Evolutionary conservation across 2,329 filamentous ascomycete species (phyloP).

Genomic region (Ilyonectria mors-panacis): DNA sequence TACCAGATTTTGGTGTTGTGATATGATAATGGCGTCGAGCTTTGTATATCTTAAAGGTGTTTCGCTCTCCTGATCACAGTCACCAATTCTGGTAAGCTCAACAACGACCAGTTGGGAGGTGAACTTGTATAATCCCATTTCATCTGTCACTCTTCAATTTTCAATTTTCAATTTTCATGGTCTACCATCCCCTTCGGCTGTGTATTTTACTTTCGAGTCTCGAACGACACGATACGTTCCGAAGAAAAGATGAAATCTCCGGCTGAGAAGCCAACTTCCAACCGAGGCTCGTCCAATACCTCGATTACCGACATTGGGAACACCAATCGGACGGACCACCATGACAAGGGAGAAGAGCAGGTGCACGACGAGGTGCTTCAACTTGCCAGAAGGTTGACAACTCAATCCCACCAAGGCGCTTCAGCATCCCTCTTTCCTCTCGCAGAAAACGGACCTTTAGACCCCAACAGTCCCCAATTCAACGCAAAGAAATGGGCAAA

Average conservation of each 20-base stretch:
- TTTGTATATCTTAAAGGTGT: background rate
- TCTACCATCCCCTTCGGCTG: background rate
- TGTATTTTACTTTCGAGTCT: background rate
- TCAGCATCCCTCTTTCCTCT: background rate
- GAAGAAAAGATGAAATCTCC: background rate
- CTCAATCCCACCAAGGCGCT: background rate
- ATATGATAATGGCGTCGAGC: background rate
- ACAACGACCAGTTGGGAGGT: background rate
- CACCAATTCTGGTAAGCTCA: background rate
- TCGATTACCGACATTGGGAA: background rate
- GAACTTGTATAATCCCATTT: background rate
- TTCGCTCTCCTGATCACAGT: background rate
- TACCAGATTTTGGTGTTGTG: background rate
- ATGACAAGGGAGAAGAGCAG: constrained; percentile 7
- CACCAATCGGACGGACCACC: background rate
- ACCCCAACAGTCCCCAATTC: constrained; percentile 10
- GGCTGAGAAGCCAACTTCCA: background rate
- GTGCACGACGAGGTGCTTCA: constrained; percentile 6
- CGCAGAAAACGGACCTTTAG: background rate
- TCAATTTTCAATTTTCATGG: background rate
- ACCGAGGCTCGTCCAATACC: background rate
- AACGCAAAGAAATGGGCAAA: constrained; percentile 15
- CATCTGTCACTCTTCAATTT: background rate
- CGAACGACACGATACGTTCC: background rate
- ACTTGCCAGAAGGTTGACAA: constrained; percentile 12